A percentile compares a stretch with the other conserved stretches of the same genome.
These are phyloP conservation scores for Amanita phalloides DNA, from an alignment of 768 basidiomycete genomes.

Conservation along the genomic window DNA sequence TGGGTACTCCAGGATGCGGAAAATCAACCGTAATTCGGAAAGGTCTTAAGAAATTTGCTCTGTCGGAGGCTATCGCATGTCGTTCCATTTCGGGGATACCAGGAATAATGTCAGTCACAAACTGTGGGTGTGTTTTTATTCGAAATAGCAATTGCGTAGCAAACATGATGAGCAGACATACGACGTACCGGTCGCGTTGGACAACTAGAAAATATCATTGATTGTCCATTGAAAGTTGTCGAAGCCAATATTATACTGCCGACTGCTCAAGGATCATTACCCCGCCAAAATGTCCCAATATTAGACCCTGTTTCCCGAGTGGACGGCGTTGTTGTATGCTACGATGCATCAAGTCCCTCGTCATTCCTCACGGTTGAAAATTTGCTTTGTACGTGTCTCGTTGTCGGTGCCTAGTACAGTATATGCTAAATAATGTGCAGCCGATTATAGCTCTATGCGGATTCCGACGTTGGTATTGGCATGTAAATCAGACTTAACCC, in stretches of 20 bases:
- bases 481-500: slow-evolving; percentile 73
- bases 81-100: background rate
- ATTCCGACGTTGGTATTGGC: slow-evolving; percentile 69
- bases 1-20: slow-evolving; percentile 72
- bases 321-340: slow-evolving; percentile 80
- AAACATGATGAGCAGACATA: slow-evolving; percentile 15
- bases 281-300: slow-evolving; percentile 20
- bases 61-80: slow-evolving; percentile 30
- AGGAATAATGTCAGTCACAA: background rate
- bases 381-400: slow-evolving; percentile 52
- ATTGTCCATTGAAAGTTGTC: slow-evolving; percentile 37
- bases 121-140: background rate
- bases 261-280: slow-evolving; percentile 15
- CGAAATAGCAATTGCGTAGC: background rate
- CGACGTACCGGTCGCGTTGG: slow-evolving; percentile 23
- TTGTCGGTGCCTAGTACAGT: background rate
- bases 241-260: slow-evolving; percentile 39
- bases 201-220: slow-evolving; percentile 23
- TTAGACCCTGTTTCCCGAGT: slow-evolving; percentile 47
- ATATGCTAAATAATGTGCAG: slow-evolving; percentile 23
- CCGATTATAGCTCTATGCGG: slow-evolving; percentile 42
- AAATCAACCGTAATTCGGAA: slow-evolving; percentile 76
- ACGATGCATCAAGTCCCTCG: slow-evolving; percentile 52
- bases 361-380: slow-evolving; percentile 61
- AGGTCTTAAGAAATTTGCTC: slow-evolving; percentile 55